Percentiles rank a stretch among this genome's conserved stretches.
These are phyloP conservation scores for Globisporangium canariense DNA, from an alignment of 352 stramenopile genomes.

Conservation along the genomic window DNA sequence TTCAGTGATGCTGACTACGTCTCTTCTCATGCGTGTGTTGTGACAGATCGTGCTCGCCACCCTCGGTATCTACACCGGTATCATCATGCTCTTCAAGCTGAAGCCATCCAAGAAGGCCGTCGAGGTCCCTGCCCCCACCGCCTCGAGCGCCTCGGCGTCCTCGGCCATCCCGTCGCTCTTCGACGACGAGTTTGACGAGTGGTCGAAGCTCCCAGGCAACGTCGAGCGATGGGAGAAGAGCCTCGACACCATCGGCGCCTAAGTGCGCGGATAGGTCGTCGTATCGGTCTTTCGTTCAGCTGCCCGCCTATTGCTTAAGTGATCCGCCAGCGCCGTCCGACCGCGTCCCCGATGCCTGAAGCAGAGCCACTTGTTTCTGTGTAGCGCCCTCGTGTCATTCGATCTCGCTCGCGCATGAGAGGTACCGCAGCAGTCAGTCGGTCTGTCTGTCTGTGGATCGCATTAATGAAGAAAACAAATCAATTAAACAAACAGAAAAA, in stretches of 20 bases:
- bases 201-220: constrained; percentile 84
- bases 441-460: constrained; percentile 4
- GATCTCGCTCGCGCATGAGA: neutral
- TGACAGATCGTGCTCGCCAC: constrained; percentile 79
- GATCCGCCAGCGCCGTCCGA: neutral
- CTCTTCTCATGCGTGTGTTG: neutral
- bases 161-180: constrained; percentile 78
- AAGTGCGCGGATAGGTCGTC: constrained; percentile 24
- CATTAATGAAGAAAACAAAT: constrained; percentile 17
- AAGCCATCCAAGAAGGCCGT: constrained; percentile 77
- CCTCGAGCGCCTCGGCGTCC: constrained; percentile 36
- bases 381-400: neutral
- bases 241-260: constrained; percentile 81
- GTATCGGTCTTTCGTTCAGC: neutral
- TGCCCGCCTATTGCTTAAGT: constrained; percentile 9
- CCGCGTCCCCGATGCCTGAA: neutral
- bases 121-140: constrained; percentile 41
- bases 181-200: constrained; percentile 84
- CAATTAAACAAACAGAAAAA: constrained; percentile 9
- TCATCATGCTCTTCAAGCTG: constrained; percentile 84
- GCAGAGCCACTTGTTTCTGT: neutral
- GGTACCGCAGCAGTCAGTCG: constrained; percentile 1
- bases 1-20: neutral
- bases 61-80: constrained; percentile 72
- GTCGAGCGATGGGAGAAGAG: constrained; percentile 86